A percentile compares a stretch with the other conserved stretches of the same genome.
Conservation (phyloP, 2,329 filamentous ascomycete species). For the Aspergillus carbonarius region DNA sequence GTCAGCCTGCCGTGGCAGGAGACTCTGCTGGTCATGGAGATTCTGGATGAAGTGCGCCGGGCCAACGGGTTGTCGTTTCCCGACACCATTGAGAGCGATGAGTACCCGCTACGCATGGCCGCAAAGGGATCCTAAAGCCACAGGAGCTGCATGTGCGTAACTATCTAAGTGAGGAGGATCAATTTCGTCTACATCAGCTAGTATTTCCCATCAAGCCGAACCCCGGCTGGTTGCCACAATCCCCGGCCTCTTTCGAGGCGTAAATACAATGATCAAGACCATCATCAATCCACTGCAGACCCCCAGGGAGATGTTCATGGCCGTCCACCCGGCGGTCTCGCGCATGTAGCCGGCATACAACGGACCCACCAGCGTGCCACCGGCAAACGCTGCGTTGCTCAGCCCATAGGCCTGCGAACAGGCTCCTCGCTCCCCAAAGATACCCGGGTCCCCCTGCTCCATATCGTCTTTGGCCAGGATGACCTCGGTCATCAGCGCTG, state of each 20-base stretch:
- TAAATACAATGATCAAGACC: background rate
- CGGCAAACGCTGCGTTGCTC: slow-evolving; percentile 53
- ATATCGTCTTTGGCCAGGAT: slow-evolving; percentile 45
- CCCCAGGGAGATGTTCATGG: slow-evolving; percentile 37
- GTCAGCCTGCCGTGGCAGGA: background rate
- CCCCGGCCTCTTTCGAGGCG: background rate
- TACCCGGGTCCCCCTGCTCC: slow-evolving; percentile 48
- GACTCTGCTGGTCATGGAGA: background rate
- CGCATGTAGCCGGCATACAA: slow-evolving; percentile 50
- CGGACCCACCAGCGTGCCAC: slow-evolving; percentile 50
- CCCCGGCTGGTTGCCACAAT: too few relatives aligned
- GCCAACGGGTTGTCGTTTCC: background rate
- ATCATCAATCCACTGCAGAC: background rate
- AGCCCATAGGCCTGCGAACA: slow-evolving; percentile 58
- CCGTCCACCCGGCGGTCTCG: slow-evolving; percentile 47
- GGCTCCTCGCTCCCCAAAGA: slow-evolving; percentile 44
- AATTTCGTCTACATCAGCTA: background rate
- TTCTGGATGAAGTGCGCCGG: background rate
- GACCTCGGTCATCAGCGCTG: slow-evolving; percentile 53
- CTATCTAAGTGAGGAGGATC: background rate
- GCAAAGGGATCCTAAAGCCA: background rate
- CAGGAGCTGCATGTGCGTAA: too few relatives aligned
- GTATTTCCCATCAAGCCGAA: rapidly evolving
- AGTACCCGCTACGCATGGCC: background rate
- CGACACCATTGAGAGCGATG: background rate